Conservation (phyloP, 495 filamentous ascomycete species). For the Aspergillus conjunctus region DNA sequence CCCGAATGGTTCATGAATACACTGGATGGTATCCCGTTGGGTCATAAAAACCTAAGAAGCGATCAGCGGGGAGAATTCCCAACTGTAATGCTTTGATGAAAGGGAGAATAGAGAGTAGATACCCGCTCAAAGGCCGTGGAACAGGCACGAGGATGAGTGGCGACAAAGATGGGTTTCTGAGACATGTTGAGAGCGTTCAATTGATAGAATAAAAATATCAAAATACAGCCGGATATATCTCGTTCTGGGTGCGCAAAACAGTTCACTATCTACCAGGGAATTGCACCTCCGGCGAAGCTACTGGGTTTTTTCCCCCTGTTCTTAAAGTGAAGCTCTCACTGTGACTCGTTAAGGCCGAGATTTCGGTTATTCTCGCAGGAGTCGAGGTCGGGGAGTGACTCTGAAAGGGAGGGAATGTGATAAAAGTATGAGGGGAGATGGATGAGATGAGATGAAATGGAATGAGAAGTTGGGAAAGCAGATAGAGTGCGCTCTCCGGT, state of each 20-base stretch:
- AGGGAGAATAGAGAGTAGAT: conserved; percentile 28
- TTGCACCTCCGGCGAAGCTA: conserved; percentile 27
- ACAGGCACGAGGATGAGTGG: conserved; percentile 90
- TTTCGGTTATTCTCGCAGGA: not conserved
- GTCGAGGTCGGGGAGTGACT: not conserved
- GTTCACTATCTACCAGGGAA: conserved; percentile 27
- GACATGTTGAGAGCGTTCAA: conserved; percentile 56
- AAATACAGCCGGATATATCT: not conserved
- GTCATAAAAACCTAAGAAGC: conserved; percentile 88
- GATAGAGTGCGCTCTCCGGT: not conserved
- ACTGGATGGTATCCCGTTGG: conserved; percentile 71
- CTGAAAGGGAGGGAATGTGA: not conserved
- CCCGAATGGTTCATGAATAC: conserved; percentile 93
- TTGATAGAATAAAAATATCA: too few species aligned
- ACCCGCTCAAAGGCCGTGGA: conserved; percentile 96
- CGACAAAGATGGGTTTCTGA: conserved; percentile 83
- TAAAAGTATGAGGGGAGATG: not conserved
- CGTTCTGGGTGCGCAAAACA: not conserved
- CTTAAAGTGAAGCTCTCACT: not conserved
- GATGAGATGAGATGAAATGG: too few species aligned
- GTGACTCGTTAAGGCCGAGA: not conserved
- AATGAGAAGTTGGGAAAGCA: not conserved
- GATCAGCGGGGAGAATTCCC: conserved; percentile 4
- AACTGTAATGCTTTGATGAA: not conserved
- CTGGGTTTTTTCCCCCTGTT: conserved; percentile 8